Base-by-base conservation (phyloP, 257 asterid species). In the Rhazya stricta region DNA sequence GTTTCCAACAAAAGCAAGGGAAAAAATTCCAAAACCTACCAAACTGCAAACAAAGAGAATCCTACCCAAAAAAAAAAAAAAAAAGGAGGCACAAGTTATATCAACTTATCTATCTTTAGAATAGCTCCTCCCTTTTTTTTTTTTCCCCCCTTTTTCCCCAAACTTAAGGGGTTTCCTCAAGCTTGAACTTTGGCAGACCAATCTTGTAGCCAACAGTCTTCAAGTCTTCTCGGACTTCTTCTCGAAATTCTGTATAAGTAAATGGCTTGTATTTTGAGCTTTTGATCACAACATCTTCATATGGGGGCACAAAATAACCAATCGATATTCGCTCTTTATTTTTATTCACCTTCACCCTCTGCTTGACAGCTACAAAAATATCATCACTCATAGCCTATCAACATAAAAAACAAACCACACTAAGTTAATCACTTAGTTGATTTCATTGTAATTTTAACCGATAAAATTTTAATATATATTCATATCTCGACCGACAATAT, bases 241-340 rank as follows among this genome's bases (percentile, higher is more conserved):
- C 93, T 62, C 86, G 91, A 77, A 91, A 94, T 73, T 94, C 90
- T 2, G 88, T 79, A 67, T 86, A 91, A 16, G 90, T 91, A 60
- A 94, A 94, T 0, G 96, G 90, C 80, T 57, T 89, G 77, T 94
- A 94, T 41, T 80, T 87, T 3, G 96, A 79, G 89, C 94, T 86
- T n/a, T 89, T 82, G 3, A 91, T 89, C 84, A 88, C 88, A 0
- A 83, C 85, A 76, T 86, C 89, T 71, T 88, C 91, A 0, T 16
- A 73, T 1, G 98, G 94, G 76, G 91, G 84, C 67, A 94, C 89
- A 72, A 94, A 94, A 72, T 88, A 94, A 18, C 98, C 96, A 15
- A 89, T 72, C 2, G 98, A 94, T 32, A 91, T 78, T 71, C 98
- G 86, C 73, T 94, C 98, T 39, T 60, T 81, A 41, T 79, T 76